Base-by-base conservation (phyloP, 2,329 filamentous ascomycete species). In the Pseudogymnoascus sp. region DNA sequence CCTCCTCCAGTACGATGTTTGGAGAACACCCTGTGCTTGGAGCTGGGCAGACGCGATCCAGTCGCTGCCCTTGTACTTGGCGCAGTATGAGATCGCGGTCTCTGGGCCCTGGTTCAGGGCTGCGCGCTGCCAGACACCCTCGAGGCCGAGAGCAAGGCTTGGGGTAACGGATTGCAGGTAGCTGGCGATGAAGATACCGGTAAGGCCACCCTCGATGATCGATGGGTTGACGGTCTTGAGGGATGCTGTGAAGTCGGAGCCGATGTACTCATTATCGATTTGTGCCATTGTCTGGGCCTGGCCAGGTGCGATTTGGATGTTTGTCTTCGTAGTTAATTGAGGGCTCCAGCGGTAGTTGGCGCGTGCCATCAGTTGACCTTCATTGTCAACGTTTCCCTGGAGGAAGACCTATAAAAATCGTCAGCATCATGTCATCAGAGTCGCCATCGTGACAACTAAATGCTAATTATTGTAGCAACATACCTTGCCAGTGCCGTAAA, bases 211-310 rank as follows among this genome's bases (percentile, higher is more conserved):
- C 75, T 97, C 93, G 62, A 99, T 84, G 69, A 88, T 81, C 5
- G 92, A 97, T n/a, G 95, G 95, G 81, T 97, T 97, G 74, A 97
- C 85, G 73, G 91, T 87, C 81, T 97, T 99, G 71, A 99, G 74
- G 45, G 90, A 93, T 23, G 92, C 91, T 51, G 90, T 93, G 79
- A 99, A 99, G 78, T 99, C 95, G 72, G 85, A 81, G 74, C 95
- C 95, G 21, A 86, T 90, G 79, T 97, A 97, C 79, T 99, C 95
- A 76, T 96, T 91, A 77, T 99, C 95, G 75, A 97, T 83, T 73
- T 96, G 92, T 66, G 95, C 82, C 85, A 97, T 93, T 72, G 93
- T 89, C 78, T 93, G 91, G 67, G 84, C 83, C 60, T 83, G 85
- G 68, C 86, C 88, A 61, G 89, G 86, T 69, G 90, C 86, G 71